A percentile compares a stretch with the other conserved stretches of the same genome.
Conservation (phyloP, 805 yeast species). For the Hagleromyces aurorensis region DNA sequence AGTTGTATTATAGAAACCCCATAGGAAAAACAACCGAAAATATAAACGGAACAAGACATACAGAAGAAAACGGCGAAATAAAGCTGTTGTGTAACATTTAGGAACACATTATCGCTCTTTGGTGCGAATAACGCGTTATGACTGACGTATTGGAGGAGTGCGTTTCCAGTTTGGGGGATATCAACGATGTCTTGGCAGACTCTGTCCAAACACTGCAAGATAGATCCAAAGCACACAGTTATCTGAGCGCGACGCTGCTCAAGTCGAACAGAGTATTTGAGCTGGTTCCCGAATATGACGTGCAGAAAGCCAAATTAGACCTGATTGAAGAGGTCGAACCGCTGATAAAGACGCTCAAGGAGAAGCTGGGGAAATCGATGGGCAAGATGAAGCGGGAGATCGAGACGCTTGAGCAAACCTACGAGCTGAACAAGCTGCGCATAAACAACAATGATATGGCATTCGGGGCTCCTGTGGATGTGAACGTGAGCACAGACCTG, state of each 20-base stretch:
- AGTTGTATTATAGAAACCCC: too few relatives aligned
- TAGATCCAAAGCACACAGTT: constrained; percentile 16
- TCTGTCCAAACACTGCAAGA: constrained; percentile 16
- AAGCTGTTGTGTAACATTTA: too few relatives aligned
- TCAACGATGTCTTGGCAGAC: constrained; percentile 14
- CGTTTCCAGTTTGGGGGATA: constrained; percentile 17
- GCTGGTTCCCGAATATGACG: constrained; percentile 29
- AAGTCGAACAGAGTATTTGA: constrained; percentile 24
- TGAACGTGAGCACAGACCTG: constrained; percentile 17
- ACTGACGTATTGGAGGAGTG: constrained; percentile 19
- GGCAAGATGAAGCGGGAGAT: constrained; percentile 22
- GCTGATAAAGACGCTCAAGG: constrained; percentile 20
- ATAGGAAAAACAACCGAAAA: too few relatives aligned
- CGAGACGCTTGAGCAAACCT: constrained; percentile 24
- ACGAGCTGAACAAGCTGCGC: constrained; percentile 23
- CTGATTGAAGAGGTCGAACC: constrained; percentile 29
- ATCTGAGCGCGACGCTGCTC: constrained; percentile 19
- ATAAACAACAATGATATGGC: constrained; percentile 12
- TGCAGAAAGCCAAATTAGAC: constrained; percentile 28
- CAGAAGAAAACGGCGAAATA: too few relatives aligned
- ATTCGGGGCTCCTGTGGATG: constrained; percentile 5
- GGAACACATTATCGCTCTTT: too few relatives aligned
- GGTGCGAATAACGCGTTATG: constrained; percentile 15
- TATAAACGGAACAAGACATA: too few relatives aligned
- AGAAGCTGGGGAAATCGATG: constrained; percentile 22